These are phyloP conservation scores for Viola odorata DNA, from an alignment of 345 rosid genomes.

Conservation along the genomic window DNA sequence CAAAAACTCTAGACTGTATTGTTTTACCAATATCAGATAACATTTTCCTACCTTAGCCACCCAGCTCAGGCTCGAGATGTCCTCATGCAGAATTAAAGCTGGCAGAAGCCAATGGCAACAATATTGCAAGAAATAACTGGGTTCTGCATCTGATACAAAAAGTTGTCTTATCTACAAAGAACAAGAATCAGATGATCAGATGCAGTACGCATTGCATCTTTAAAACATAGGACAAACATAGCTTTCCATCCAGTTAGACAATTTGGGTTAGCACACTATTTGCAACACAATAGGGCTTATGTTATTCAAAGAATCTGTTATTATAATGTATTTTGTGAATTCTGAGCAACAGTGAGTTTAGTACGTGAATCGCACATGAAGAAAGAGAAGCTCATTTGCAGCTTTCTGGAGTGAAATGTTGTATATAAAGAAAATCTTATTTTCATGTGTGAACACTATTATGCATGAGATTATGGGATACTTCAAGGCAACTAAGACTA, in stretches of 20 bases:
- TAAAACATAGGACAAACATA: neutral
- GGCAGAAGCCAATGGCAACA: slow-evolving; percentile 92
- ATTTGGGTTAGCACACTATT: neutral
- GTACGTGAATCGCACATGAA: too few species aligned
- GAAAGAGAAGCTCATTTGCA: too few species aligned
- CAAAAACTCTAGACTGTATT: neutral
- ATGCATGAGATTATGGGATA: too few species aligned
- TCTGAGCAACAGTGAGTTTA: too few species aligned
- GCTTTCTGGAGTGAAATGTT: too few species aligned
- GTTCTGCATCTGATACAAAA: slow-evolving; percentile 59
- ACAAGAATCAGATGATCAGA: slow-evolving; percentile 8
- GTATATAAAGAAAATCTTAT: too few species aligned
- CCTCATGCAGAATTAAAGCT: slow-evolving; percentile 58
- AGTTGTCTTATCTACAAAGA: slow-evolving; percentile 59
- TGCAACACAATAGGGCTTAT: too few species aligned
- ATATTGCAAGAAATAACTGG: slow-evolving; percentile 65
- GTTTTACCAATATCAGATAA: neutral
- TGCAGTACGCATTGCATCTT: neutral
- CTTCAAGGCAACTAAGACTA: too few species aligned
- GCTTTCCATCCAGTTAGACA: neutral
- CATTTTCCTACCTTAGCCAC: slow-evolving; percentile 58
- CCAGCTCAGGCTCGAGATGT: slow-evolving; percentile 59
- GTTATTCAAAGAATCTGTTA: too few species aligned
- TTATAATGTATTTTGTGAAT: too few species aligned
- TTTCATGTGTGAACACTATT: too few species aligned